These are phyloP conservation scores for Penicillium tannophilum DNA, from an alignment of 495 filamentous ascomycete species.

Conservation along the genomic window DNA sequence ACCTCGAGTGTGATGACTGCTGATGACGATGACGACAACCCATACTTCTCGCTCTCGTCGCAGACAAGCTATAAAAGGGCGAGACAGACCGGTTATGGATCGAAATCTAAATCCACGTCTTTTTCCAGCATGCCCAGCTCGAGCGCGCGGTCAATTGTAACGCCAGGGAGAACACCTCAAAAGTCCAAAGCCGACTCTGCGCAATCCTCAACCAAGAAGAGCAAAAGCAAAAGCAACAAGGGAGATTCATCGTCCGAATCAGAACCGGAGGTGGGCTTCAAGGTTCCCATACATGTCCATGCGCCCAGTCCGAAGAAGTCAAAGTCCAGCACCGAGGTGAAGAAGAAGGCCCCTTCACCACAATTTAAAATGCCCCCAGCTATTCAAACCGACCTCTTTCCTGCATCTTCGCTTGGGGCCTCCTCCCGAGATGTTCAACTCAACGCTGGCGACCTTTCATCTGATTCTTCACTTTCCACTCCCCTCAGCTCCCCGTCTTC, in stretches of 20 bases:
- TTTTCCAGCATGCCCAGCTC: constrained; percentile 17
- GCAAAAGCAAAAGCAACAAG: constrained; percentile 10
- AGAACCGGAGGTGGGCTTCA: constrained; percentile 25
- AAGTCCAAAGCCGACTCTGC: not conserved
- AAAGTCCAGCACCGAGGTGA: constrained; percentile 1
- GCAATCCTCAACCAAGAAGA: not conserved
- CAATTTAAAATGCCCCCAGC: constrained; percentile 31
- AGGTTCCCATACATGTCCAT: constrained; percentile 31
- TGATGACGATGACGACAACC: constrained; percentile 3
- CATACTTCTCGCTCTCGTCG: not conserved
- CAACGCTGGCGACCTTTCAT: not conserved
- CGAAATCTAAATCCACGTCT: constrained; percentile 20
- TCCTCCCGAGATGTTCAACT: constrained; percentile 11
- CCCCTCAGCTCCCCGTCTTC: not conserved
- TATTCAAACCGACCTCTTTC: constrained; percentile 22
- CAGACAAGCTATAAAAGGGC: constrained; percentile 21
- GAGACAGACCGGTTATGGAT: not conserved
- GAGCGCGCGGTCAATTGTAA: constrained; percentile 17
- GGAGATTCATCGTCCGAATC: constrained; percentile 4
- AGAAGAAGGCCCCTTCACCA: not conserved
- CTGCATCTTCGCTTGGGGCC: constrained; percentile 28
- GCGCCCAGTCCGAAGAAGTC: constrained; percentile 20
- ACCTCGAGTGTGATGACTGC: not conserved
- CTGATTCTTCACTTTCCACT: not conserved
- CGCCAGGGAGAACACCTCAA: constrained; percentile 12